Conservation (phyloP, 164 flowering plant species). For the Nelumbo lutea region DNA sequence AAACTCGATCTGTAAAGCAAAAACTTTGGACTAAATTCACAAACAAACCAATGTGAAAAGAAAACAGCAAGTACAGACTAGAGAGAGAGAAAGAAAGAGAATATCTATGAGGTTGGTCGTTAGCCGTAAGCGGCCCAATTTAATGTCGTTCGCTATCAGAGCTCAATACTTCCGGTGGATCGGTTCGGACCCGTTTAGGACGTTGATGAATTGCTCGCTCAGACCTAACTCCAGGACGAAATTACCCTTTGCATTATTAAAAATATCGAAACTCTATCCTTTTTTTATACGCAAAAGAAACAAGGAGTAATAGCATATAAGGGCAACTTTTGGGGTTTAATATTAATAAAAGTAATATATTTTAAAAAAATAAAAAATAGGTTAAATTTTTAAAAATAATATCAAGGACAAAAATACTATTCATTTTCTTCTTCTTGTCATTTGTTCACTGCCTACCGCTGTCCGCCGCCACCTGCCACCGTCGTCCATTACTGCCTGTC, state of each 20-base stretch:
- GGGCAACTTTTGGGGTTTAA: too few relatives aligned
- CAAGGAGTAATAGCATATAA: too few relatives aligned
- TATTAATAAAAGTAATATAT: too few relatives aligned
- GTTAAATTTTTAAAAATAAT: too few relatives aligned
- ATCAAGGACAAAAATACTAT: too few relatives aligned
- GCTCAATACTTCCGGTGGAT: neutral
- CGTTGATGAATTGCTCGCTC: neutral
- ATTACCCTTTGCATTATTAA: neutral
- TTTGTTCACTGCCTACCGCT: too few relatives aligned
- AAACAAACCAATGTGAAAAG: neutral
- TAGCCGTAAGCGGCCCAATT: neutral
- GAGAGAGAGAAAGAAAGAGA: neutral
- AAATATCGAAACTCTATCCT: neutral
- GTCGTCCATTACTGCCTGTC: too few relatives aligned
- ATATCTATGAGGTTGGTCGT: slow-evolving; percentile 15
- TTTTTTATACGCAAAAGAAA: neutral
- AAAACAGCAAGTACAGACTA: neutral
- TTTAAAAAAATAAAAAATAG: too few relatives aligned
- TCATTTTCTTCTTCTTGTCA: too few relatives aligned
- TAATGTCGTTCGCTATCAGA: slow-evolving; percentile 3
- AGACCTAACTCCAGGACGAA: too few relatives aligned
- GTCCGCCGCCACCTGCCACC: too few relatives aligned
- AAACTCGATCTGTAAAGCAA: neutral
- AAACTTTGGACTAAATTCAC: neutral
- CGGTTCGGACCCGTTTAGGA: neutral